Conservation (phyloP, 2,329 filamentous ascomycete species). For the Aspergillus pseudoviridinutans region DNA sequence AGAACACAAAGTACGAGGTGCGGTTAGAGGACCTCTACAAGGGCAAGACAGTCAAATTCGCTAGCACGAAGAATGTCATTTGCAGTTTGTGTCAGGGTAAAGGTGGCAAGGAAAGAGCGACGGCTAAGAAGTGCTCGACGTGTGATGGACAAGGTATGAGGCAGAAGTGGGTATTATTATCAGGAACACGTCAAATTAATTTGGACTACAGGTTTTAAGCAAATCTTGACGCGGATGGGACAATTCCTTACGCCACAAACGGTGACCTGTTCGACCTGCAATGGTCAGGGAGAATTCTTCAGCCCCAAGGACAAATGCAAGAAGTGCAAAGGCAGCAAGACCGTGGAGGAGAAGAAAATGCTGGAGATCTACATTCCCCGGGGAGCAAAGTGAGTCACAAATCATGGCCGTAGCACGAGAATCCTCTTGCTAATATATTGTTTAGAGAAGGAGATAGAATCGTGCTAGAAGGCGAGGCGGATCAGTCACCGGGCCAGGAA, state of each 20-base stretch:
- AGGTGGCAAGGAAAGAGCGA: slow-evolving; percentile 89
- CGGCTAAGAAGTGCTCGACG: slow-evolving; percentile 73
- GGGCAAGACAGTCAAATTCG: slow-evolving; percentile 96
- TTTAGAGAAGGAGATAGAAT: slow-evolving; percentile 75
- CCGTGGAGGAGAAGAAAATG: slow-evolving; percentile 83
- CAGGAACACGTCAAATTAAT: background rate
- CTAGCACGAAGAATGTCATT: slow-evolving; percentile 88
- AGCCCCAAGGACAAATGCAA: slow-evolving; percentile 98
- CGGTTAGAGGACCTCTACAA: slow-evolving; percentile 94
- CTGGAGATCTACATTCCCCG: slow-evolving; percentile 94
- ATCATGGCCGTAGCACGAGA: background rate
- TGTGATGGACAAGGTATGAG: slow-evolving; percentile 70
- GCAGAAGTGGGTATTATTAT: background rate
- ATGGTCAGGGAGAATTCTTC: slow-evolving; percentile 78
- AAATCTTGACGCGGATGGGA: slow-evolving; percentile 76
- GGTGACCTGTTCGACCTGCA: slow-evolving; percentile 76
- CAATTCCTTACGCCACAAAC: slow-evolving; percentile 79
- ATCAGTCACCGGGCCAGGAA: slow-evolving; percentile 82
- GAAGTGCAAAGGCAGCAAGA: slow-evolving; percentile 94
- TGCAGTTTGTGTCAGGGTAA: slow-evolving; percentile 83
- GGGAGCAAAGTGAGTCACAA: slow-evolving; percentile 59
- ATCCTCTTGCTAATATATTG: background rate
- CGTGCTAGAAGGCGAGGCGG: slow-evolving; percentile 85
- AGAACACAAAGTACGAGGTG: slow-evolving; percentile 88
- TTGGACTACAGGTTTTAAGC: slow-evolving; percentile 55